Percentiles rank a stretch among this genome's conserved stretches.
These are phyloP conservation scores for Phlebiopsis flavidoalba DNA, from an alignment of 768 basidiomycete species.

Conservation along the genomic window DNA sequence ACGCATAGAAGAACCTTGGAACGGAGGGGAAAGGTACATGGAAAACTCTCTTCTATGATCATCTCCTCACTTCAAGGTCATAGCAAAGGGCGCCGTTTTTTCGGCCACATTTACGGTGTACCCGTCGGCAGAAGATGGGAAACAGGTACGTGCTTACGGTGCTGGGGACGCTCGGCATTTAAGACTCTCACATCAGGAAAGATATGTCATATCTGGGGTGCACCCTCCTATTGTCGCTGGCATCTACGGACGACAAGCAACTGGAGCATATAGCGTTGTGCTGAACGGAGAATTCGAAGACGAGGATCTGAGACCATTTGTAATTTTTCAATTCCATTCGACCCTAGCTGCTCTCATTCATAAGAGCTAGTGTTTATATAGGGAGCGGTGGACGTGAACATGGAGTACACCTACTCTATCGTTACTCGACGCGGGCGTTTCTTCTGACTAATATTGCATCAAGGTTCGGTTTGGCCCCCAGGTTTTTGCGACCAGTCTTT, in stretches of 20 bases:
- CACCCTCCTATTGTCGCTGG: constrained; percentile 7
- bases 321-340: background rate
- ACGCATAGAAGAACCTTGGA: background rate
- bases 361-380: constrained; percentile 4
- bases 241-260: constrained; percentile 7
- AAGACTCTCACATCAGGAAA: background rate
- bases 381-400: constrained; percentile 9
- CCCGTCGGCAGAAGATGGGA: background rate
- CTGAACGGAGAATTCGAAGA: constrained; percentile 1
- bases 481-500: constrained; percentile 2
- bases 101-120: background rate
- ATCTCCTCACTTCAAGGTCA: background rate
- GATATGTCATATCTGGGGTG: background rate
- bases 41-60: background rate
- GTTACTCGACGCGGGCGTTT: background rate
- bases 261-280: constrained; percentile 9
- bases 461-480: constrained; percentile 4
- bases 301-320: constrained; percentile 11
- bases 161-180: background rate
- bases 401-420: background rate
- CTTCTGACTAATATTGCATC: background rate
- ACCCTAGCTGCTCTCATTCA: background rate
- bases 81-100: background rate
- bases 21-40: background rate
- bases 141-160: background rate